These are phyloP conservation scores for Aspergillus sp. DNA, from an alignment of 2,329 filamentous ascomycete genomes.

Conservation along the genomic window DNA sequence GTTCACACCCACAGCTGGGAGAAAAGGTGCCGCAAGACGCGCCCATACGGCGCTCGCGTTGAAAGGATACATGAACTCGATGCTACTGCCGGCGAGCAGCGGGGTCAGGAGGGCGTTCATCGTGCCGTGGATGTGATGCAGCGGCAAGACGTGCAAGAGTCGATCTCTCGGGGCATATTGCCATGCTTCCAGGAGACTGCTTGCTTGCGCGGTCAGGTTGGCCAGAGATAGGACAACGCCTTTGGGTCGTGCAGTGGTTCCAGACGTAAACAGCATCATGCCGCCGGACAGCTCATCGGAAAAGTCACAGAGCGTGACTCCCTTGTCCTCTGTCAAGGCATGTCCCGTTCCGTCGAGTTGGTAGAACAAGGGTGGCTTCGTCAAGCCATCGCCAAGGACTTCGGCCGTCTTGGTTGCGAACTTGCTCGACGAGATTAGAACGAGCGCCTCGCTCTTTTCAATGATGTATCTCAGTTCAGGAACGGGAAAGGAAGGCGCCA, in stretches of 20 bases:
- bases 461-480: not conserved
- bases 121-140: conserved; percentile 95
- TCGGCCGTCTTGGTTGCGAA: not conserved
- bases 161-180: conserved; percentile 70
- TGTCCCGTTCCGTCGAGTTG: not conserved
- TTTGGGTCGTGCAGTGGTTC: conserved; percentile 52
- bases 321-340: not conserved
- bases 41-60: conserved; percentile 80
- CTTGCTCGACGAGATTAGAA: not conserved
- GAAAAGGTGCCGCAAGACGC: conserved; percentile 74
- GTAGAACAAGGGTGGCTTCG: not conserved
- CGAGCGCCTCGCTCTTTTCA: not conserved
- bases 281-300: not conserved
- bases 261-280: conserved; percentile 1
- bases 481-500: not conserved
- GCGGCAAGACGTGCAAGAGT: conserved; percentile 81
- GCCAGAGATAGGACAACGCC: conserved; percentile 77
- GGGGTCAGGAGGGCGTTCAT: conserved; percentile 88
- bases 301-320: not conserved
- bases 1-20: conserved; percentile 31
- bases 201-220: conserved; percentile 74
- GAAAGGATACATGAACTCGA: conserved; percentile 95
- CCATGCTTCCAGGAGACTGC: conserved; percentile 79
- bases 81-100: conserved; percentile 74
- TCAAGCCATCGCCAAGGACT: not conserved